A percentile compares a stretch with the other conserved stretches of the same genome.
Conservation (phyloP, 805 yeast genomes). For the Kregervanrija fluxuum region DNA sequence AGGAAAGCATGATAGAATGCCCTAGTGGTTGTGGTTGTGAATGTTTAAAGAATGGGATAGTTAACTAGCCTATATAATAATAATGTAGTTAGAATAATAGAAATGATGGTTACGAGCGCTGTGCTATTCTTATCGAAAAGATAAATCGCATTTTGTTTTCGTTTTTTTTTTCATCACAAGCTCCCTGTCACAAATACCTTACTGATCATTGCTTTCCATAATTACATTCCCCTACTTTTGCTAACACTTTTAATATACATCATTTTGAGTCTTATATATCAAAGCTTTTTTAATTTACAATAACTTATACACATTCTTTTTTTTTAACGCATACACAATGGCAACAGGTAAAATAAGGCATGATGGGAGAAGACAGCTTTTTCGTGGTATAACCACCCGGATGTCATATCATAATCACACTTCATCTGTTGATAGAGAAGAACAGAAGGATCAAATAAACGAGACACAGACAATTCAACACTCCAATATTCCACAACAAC, state of each 20-base stretch:
- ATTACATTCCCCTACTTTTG: too few species aligned
- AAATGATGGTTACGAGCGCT: too few species aligned
- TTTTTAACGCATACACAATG: neutral
- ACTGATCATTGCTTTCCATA: too few species aligned
- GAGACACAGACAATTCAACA: neutral
- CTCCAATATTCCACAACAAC: neutral
- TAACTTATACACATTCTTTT: neutral
- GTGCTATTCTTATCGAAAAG: too few species aligned
- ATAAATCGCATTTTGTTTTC: too few species aligned
- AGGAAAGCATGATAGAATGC: slow-evolving; percentile 44
- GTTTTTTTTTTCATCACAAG: too few species aligned
- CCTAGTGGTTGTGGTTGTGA: slow-evolving; percentile 82
- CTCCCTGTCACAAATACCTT: too few species aligned
- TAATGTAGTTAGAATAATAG: too few species aligned
- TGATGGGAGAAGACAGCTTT: slow-evolving; percentile 28
- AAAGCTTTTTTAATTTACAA: neutral
- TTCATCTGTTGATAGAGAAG: slow-evolving; percentile 9
- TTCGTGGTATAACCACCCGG: slow-evolving; percentile 27
- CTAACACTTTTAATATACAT: too few species aligned
- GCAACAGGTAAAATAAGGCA: neutral
- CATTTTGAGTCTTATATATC: too few species aligned
- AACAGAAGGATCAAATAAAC: slow-evolving; percentile 12
- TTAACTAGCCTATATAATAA: neutral
- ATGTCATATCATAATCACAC: slow-evolving; percentile 21
- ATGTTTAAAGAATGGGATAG: slow-evolving; percentile 35